Evolutionary conservation across 2,329 filamentous ascomycete genomes (phyloP), one percentile per base, ranked within the genome.

Genomic region (Alternaria sp.): DNA sequence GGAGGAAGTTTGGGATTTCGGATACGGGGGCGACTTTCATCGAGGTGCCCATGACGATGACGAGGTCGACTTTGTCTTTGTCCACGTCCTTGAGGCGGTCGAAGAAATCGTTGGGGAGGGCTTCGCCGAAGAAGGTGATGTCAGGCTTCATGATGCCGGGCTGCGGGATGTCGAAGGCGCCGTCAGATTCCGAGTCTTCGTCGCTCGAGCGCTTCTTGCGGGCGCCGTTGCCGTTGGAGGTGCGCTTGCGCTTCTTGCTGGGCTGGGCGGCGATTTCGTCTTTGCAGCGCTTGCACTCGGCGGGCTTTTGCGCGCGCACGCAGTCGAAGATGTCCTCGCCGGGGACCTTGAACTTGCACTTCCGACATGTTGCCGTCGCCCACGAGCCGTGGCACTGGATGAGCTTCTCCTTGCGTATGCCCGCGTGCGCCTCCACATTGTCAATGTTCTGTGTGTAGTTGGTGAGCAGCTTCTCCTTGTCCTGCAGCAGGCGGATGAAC

Each of bases 381-480:
- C 97, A 98, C 7, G 93, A 97, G 64, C 96, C 96, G 77, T 99
- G 96, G 78, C 96, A 98, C 81, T 99, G 95, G 26, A 99, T 91
- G 17, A 98, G 86, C 76, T 96, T 97, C 32, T 92, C 90, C 1
- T 88, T 86, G 21, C 85, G 81, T 63, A 99, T 92, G 21, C 96
- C 96, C 0, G 95, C 95, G 73, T 92, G 90, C 65, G 90, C 87
- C 80, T 99, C 95, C 55, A 97, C 89, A 72, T 97, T 97, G 83
- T 99, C 96, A 75, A 99, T 98, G 80, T 99, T 99, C 79, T 99
- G 96, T 0, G 96, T 97, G 83, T 97, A 99, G 82, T 98, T 97
- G 45, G 94, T 98, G 63, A 97, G 87, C 7, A 99, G 87, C 80
- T 97, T 97, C 68, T 88, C 89, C 79, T 93, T 91, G 70, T 95